A percentile compares a stretch with the other conserved stretches of the same genome.
Evolutionary conservation across 2,329 filamentous ascomycete genomes (phyloP).

Genomic region (Diplocarpon rosae): DNA sequence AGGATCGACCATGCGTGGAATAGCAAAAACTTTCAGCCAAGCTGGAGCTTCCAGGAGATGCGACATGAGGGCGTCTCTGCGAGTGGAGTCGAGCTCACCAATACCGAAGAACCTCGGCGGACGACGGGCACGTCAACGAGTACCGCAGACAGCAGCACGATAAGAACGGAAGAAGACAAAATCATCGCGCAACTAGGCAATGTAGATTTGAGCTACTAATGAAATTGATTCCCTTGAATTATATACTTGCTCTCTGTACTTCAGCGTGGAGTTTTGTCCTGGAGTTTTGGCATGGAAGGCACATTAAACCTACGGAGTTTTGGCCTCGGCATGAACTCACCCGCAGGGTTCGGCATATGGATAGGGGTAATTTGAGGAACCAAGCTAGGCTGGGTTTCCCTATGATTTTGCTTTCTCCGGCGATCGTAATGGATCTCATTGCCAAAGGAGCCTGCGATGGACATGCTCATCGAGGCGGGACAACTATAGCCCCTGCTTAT

Average conservation of each 20-base stretch:
- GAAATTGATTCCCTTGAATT: slow-evolving; percentile 5
- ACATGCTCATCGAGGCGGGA: neutral
- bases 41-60: slow-evolving; percentile 59
- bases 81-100: slow-evolving; percentile 24
- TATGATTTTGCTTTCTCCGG: neutral
- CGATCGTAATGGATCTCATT: neutral
- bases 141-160: slow-evolving; percentile 22
- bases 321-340: neutral
- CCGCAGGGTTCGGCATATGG: neutral
- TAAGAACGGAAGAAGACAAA: slow-evolving; percentile 37
- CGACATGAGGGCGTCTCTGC: slow-evolving; percentile 37
- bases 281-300: slow-evolving; percentile 13
- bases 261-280: slow-evolving; percentile 25
- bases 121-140: slow-evolving; percentile 20
- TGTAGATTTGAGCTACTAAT: slow-evolving; percentile 53
- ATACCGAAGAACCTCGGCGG: slow-evolving; percentile 19
- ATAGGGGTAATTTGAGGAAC: neutral
- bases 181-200: slow-evolving; percentile 45
- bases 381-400: neutral
- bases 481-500: slow-evolving; percentile 3
- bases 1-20: slow-evolving; percentile 61
- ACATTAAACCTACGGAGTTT: slow-evolving; percentile 3
- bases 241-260: slow-evolving; percentile 18
- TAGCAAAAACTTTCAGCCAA: slow-evolving; percentile 54
- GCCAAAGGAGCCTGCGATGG: slow-evolving; percentile 1